Evolutionary conservation across 129 eudicot species (phyloP).

Genomic region (Daucus carota): DH1_v3.0 NC_030383.2:48266001-48266500

Average conservation of each 20-base stretch:
- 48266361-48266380: constrained; percentile 36
- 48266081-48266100: constrained; percentile 10
- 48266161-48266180: constrained; percentile 10
- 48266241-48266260: constrained; percentile 45
- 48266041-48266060: constrained; percentile 13
- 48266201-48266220: constrained; percentile 1
- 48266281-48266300: background rate
- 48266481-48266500: background rate
- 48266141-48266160: constrained; percentile 38
- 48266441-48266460: background rate
- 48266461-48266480: background rate
- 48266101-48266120: constrained; percentile 75
- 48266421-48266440: constrained; percentile 73
- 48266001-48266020: constrained; percentile 74
- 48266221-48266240: constrained; percentile 37
- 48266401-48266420: constrained; percentile 65
- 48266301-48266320: background rate
- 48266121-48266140: constrained; percentile 75
- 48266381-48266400: constrained; percentile 54
- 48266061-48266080: background rate
- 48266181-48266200: background rate
- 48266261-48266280: constrained; percentile 50
- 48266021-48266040: constrained; percentile 60
- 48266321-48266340: background rate
- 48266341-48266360: background rate